Percentiles rank a stretch among this genome's conserved stretches.
Evolutionary conservation across 495 filamentous ascomycete species (phyloP).

Genomic region (Haplographium delicatum): DNA sequence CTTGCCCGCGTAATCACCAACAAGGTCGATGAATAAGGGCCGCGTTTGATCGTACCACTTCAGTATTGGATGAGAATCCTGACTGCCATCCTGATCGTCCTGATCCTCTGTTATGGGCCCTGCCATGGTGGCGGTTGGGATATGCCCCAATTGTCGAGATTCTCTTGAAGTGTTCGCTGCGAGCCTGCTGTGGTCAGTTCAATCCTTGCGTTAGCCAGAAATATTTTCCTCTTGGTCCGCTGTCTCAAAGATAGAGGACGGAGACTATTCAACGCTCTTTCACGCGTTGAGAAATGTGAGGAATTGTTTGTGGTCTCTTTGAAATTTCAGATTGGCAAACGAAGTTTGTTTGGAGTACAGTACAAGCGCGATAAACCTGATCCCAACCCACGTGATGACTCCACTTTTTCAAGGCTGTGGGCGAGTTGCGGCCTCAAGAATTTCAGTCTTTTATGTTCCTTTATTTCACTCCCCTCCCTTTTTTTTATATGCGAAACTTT

Average conservation of each 20-base stretch:
- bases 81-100: slow-evolving; percentile 11
- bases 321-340: slow-evolving; percentile 5
- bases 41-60: slow-evolving; percentile 21
- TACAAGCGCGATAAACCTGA: too few relatives aligned
- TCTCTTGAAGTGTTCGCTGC: neutral
- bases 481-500: too few relatives aligned
- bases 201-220: slow-evolving; percentile 1
- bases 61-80: slow-evolving; percentile 8
- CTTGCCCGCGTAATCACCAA: slow-evolving; percentile 69
- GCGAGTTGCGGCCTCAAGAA: too few relatives aligned
- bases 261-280: neutral
- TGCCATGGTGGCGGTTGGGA: slow-evolving; percentile 16
- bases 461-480: too few relatives aligned
- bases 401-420: too few relatives aligned
- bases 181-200: neutral
- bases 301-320: slow-evolving; percentile 15
- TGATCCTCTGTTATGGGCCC: neutral
- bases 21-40: slow-evolving; percentile 47
- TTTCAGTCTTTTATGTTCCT: too few relatives aligned
- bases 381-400: too few relatives aligned
- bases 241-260: neutral
- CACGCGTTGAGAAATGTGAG: slow-evolving; percentile 1
- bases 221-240: neutral
- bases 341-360: neutral
- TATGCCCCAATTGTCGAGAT: neutral